phyloP scores from a whole-genome alignment of 192 early-diverging fungal genomes.

The Pilaira anomala region DNA sequence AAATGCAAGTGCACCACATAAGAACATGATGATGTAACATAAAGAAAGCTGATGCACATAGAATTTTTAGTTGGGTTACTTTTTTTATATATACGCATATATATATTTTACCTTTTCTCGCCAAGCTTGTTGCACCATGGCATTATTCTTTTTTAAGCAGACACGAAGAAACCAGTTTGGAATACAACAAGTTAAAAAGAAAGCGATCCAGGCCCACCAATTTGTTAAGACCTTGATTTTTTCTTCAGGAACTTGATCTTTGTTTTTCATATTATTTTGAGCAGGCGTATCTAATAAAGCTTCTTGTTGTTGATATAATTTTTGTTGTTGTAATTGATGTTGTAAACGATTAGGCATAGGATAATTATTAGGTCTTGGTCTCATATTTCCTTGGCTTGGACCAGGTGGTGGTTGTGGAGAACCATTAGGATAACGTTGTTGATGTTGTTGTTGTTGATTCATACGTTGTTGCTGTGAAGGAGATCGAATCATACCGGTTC shows the following conservation, averaged over 20 bases:
- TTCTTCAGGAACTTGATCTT: conserved; percentile 14
- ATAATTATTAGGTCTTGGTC: conserved; percentile 1
- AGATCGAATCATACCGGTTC: conserved; percentile 42
- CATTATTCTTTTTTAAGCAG: conserved; percentile 40
- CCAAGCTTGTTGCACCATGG: conserved; percentile 51
- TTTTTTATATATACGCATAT: not conserved
- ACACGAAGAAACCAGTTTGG: conserved; percentile 40
- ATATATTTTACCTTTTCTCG: conserved; percentile 51
- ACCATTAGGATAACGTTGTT: not conserved
- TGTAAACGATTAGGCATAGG: conserved; percentile 27
- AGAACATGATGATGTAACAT: conserved; percentile 36
- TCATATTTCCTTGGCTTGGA: not conserved
- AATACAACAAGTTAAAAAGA: conserved; percentile 46
- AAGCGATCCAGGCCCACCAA: conserved; percentile 42
- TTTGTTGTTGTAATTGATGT: conserved; percentile 30
- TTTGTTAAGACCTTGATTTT: conserved; percentile 29
- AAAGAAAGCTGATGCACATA: conserved; percentile 24
- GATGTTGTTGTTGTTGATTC: conserved; percentile 15
- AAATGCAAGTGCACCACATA: conserved; percentile 37
- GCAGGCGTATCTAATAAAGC: conserved; percentile 9
- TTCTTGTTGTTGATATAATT: conserved; percentile 19
- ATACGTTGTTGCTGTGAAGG: conserved; percentile 30
- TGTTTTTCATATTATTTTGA: not conserved
- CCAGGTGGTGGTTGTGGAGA: not conserved
- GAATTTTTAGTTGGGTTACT: not conserved